phyloP scores from a whole-genome alignment of 1,284 basidiomycete species.

The Ganoderma sp. region DNA sequence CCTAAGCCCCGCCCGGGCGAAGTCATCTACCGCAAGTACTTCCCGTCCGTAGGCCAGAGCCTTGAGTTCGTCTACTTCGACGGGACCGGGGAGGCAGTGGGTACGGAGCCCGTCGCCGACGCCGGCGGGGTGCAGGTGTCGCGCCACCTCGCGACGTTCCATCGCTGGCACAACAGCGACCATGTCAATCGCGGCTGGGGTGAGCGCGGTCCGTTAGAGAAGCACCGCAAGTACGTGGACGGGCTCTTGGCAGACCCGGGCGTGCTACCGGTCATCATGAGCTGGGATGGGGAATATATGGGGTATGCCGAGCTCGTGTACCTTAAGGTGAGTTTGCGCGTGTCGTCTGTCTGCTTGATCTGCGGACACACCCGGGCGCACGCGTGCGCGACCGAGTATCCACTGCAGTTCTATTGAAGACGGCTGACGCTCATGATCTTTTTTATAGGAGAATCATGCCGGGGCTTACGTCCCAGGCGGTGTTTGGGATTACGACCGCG shows the following conservation, averaged over 20 bases:
- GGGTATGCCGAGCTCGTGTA: constrained; percentile 61
- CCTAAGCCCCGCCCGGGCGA: constrained; percentile 54
- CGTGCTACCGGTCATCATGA: constrained; percentile 53
- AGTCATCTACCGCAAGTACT: constrained; percentile 55
- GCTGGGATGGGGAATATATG: constrained; percentile 60
- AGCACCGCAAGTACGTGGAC: constrained; percentile 54
- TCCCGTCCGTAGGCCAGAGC: constrained; percentile 48
- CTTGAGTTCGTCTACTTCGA: constrained; percentile 55
- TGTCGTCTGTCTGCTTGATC: not conserved
- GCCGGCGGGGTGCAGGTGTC: constrained; percentile 34
- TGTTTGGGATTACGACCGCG: constrained; percentile 56
- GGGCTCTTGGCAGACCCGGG: constrained; percentile 48
- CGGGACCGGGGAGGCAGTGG: constrained; percentile 34
- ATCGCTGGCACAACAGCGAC: constrained; percentile 59
- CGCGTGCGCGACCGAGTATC: too few relatives aligned
- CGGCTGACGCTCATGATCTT: not conserved
- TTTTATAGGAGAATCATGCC: constrained; percentile 50
- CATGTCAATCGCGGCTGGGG: constrained; percentile 58
- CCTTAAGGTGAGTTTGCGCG: constrained; percentile 47
- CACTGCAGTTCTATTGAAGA: not conserved
- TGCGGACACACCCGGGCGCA: constrained; percentile 1
- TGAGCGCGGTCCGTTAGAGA: constrained; percentile 54
- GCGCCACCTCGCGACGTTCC: constrained; percentile 54
- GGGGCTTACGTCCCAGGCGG: constrained; percentile 47
- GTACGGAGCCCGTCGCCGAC: constrained; percentile 35